phyloP scores from a whole-genome alignment of 2,329 filamentous ascomycete genomes.

The Colletotrichum graminicola region DNA sequence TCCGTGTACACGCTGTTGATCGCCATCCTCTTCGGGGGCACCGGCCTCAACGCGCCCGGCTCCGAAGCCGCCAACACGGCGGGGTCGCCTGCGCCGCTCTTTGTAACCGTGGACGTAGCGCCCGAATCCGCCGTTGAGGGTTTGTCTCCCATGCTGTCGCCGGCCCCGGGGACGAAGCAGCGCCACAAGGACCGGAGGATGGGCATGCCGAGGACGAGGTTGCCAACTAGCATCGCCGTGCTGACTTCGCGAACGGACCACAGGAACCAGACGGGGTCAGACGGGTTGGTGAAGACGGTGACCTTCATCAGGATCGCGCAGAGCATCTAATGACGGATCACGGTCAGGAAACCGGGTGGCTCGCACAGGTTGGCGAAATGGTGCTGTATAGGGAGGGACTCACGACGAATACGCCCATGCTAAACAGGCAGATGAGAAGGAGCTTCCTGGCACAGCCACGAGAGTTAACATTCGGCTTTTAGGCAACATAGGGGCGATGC shows the following conservation, averaged over 20 bases:
- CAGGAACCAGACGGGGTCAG: constrained; percentile 34
- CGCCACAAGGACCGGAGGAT: constrained; percentile 19
- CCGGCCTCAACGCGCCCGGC: background rate
- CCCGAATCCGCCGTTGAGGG: background rate
- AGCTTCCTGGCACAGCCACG: constrained; percentile 14
- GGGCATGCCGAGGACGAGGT: constrained; percentile 37
- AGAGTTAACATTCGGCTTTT: background rate
- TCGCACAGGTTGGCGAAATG: too few relatives aligned
- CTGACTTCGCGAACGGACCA: constrained; percentile 38
- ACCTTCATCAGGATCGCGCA: constrained; percentile 35
- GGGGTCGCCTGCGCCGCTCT: background rate
- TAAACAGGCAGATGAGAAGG: constrained; percentile 33
- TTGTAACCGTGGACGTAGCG: background rate
- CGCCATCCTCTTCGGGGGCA: constrained; percentile 12
- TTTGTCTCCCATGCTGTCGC: background rate
- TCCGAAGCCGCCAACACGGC: background rate
- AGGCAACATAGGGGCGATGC: too few relatives aligned
- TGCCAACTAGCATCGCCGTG: constrained; percentile 39
- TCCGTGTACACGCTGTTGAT: constrained; percentile 18
- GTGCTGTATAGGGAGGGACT: background rate
- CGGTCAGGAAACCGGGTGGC: background rate
- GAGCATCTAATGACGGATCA: constrained; percentile 11
- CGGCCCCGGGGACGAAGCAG: constrained; percentile 16
- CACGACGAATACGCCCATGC: constrained; percentile 36
- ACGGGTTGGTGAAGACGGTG: constrained; percentile 20